A percentile compares a stretch with the other conserved stretches of the same genome.
Conservation (phyloP, 306 rosid genomes). For the Medicago arabica region DNA sequence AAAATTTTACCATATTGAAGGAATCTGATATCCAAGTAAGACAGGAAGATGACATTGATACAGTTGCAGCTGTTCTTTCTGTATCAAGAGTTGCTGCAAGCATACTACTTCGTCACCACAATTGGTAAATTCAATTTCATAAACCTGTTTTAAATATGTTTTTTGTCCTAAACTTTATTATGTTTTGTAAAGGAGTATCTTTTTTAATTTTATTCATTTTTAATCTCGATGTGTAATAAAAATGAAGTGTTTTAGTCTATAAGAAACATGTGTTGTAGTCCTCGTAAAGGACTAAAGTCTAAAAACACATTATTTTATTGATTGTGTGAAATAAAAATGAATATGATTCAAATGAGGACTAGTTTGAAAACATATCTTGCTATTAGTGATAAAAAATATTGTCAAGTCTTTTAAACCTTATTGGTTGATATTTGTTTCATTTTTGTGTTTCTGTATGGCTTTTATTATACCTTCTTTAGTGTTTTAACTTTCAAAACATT, state of each 20-base stretch:
- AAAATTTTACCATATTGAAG: constrained; percentile 67
- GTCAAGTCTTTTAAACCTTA: too few species aligned
- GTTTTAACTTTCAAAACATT: constrained; percentile 1
- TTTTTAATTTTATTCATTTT: not conserved
- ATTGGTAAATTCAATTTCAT: constrained; percentile 54
- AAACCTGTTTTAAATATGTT: not conserved
- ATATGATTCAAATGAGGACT: too few species aligned
- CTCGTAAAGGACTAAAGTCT: too few species aligned
- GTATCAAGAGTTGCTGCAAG: constrained; percentile 62
- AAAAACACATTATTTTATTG: too few species aligned
- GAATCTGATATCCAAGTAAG: constrained; percentile 61
- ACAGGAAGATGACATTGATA: constrained; percentile 64
- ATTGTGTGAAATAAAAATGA: too few species aligned
- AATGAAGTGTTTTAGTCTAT: not conserved
- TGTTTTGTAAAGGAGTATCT: not conserved
- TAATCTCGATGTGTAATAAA: not conserved
- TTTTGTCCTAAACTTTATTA: not conserved
- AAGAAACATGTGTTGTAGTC: not conserved
- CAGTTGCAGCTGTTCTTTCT: constrained; percentile 70
- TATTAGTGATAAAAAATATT: not conserved
- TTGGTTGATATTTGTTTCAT: too few species aligned
- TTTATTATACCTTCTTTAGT: not conserved
- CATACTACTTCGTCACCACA: constrained; percentile 73
- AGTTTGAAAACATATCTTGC: too few species aligned
- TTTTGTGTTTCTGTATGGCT: too few species aligned